A percentile compares a stretch with the other conserved stretches of the same genome.
phyloP scores from a whole-genome alignment of 805 yeast genomes.

The Starmera dryadoides region DNA sequence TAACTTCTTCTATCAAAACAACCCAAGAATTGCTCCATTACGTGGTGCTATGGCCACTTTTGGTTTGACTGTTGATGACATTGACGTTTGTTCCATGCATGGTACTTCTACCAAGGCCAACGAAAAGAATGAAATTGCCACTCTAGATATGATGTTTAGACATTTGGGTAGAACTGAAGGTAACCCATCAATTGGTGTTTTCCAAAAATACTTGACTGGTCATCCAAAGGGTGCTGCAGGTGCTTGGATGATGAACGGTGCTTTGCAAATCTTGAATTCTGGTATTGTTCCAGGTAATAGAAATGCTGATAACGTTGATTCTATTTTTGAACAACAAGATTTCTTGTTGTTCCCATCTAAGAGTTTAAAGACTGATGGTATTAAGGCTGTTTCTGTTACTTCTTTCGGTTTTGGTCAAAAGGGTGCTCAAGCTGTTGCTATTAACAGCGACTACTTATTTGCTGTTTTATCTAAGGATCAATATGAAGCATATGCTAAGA shows the following conservation, averaged over 20 bases:
- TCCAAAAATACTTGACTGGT: conserved; percentile 98
- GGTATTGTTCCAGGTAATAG: conserved; percentile 98
- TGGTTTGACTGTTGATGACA: conserved; percentile 88
- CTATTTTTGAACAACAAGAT: conserved; percentile 72
- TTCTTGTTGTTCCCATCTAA: conserved; percentile 92
- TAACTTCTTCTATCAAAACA: conserved; percentile 84
- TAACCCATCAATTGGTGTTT: conserved; percentile 94
- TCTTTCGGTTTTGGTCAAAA: conserved; percentile 99
- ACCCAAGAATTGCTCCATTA: conserved; percentile 92
- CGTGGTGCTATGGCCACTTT: conserved; percentile 96
- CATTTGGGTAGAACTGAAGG: conserved; percentile 97
- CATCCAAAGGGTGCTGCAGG: conserved; percentile 99
- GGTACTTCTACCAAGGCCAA: conserved; percentile 99
- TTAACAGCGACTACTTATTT: conserved; percentile 90
- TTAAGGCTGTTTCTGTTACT: conserved; percentile 94
- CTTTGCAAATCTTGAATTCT: conserved; percentile 81
- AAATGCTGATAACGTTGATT: conserved; percentile 95
- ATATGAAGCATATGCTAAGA: conserved; percentile 63
- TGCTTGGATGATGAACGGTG: conserved; percentile 99
- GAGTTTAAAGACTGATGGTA: conserved; percentile 89
- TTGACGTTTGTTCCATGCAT: conserved; percentile 96
- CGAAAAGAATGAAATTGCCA: conserved; percentile 94
- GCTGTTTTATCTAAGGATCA: conserved; percentile 69
- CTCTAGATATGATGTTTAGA: conserved; percentile 85
- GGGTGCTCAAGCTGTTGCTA: conserved; percentile 92